Conservation (phyloP, 345 rosid species). For the Carallia brachiata region DNA sequence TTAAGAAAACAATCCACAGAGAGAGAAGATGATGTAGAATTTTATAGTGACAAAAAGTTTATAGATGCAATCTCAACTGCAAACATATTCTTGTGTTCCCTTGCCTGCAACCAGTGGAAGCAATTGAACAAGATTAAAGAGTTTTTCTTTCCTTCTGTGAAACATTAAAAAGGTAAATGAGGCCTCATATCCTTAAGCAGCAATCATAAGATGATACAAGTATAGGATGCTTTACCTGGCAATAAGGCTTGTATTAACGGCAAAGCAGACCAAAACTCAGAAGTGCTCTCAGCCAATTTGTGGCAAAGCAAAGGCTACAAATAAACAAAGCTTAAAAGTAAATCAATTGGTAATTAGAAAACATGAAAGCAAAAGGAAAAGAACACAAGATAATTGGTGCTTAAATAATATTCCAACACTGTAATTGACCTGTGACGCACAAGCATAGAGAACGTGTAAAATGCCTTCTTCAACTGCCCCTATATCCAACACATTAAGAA, state of each 20-base stretch:
- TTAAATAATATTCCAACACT: conserved; percentile 20
- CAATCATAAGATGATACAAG: conserved; percentile 2
- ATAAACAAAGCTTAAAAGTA: conserved; percentile 18
- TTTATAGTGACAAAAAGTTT: not conserved
- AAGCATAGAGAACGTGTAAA: conserved; percentile 77
- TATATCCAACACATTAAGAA: conserved; percentile 57
- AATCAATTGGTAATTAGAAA: conserved; percentile 12
- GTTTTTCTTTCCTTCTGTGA: not conserved
- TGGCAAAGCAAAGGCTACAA: conserved; percentile 59
- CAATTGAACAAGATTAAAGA: not conserved
- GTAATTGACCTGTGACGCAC: conserved; percentile 82
- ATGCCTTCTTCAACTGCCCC: conserved; percentile 81
- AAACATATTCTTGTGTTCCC: too few species aligned
- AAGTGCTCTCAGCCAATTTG: conserved; percentile 55
- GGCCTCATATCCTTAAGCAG: conserved; percentile 3
- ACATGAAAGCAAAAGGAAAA: conserved; percentile 20
- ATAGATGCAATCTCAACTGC: not conserved
- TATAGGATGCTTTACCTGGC: conserved; percentile 52
- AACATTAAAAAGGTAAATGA: not conserved
- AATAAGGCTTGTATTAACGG: conserved; percentile 78
- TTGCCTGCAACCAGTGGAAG: not conserved
- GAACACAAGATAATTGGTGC: conserved; percentile 12
- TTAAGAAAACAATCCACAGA: not conserved
- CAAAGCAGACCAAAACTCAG: conserved; percentile 69
- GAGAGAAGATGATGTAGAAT: not conserved